Percentiles rank a stretch among this genome's conserved stretches.
Evolutionary conservation across 169 alveolate species (phyloP).

Genomic region (Besnoitia besnoiti): DNA sequence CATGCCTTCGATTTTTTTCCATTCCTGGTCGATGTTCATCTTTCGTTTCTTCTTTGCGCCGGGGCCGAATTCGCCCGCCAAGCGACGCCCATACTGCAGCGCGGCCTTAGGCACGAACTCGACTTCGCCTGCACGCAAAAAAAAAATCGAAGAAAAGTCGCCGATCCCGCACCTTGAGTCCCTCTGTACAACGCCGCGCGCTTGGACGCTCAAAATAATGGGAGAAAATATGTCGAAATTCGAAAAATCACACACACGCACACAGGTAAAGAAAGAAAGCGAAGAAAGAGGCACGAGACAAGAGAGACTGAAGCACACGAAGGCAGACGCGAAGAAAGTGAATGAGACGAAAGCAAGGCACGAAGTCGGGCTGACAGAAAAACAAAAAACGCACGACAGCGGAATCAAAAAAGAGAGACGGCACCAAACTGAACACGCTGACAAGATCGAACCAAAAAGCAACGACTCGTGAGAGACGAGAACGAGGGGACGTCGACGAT

Average conservation of each 20-base stretch:
- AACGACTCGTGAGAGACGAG: neutral
- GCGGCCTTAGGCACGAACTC: conserved; percentile 60
- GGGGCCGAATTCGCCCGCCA: conserved; percentile 24
- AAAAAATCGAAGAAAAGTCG: neutral
- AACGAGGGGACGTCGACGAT: too few relatives aligned
- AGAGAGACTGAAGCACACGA: neutral
- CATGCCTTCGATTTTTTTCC: conserved; percentile 51
- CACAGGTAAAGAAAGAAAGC: neutral
- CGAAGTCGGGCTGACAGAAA: neutral
- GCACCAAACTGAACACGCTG: neutral
- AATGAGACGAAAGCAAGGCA: neutral
- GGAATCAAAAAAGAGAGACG: neutral
- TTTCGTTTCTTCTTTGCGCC: conserved; percentile 25
- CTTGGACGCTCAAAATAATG: neutral
- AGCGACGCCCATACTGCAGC: conserved; percentile 27
- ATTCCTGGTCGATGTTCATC: conserved; percentile 51
- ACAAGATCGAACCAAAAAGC: neutral
- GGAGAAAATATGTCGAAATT: too few relatives aligned
- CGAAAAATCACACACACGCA: too few relatives aligned
- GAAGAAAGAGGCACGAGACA: neutral
- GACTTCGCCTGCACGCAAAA: conserved; percentile 4
- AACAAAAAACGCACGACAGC: neutral
- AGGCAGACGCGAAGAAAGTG: too few relatives aligned
- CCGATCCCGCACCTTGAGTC: too few relatives aligned
- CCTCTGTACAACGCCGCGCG: neutral